Base-by-base conservation (phyloP, 2,329 filamentous ascomycete genomes). In the Botryosphaeria dothidea region DNA sequence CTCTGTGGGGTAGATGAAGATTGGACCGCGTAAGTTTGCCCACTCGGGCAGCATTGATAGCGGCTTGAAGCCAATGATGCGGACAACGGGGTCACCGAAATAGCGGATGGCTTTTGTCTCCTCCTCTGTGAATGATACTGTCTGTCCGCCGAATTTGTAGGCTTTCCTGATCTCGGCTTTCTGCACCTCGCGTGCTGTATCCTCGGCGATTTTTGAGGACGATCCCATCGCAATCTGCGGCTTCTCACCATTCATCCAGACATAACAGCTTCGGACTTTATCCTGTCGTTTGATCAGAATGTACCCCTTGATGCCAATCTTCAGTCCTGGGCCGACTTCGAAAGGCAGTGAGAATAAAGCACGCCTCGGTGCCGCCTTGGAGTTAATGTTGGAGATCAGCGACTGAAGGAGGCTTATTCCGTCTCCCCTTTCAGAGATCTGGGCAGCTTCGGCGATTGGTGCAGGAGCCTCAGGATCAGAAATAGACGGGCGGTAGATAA, bases 61-160 rank as follows among this genome's bases (percentile, higher is more conserved):
- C 6, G 92, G 88, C 75, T 98, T 99, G 84, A 99, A 99, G 5
- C 95, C 95, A 65, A 99, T 90, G 69, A 99, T 90, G 4, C 93
- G 89, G 65, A 99, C 90, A 13, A 92, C 83, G 0, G 92, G 92
- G 1, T 90, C 84, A 2, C 93, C 94, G 71, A 97, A 97, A 69
- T 92, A 82, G 67, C 89, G 89, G 66, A 99, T 83, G 21, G 85
- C 81, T 65, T 89, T 90, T 66, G 94, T 88, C 75, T 99, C 94
- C 36, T 97, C 93, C 0, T 89, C 85, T 0, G 89, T 89, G 75
- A 99, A 99, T 56, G 90, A 86, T 52, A 99, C 87, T 54, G 92
- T 92, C 69, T 96, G 92, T 43, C 92, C 93, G 13, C 94, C 95
- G 73, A 98, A 98, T 71, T 95, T 97, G 82, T 95, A 99, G 0